Evolutionary conservation across 331 rosid species (phyloP).

Genomic region (Prunus yedoensis): DNA sequence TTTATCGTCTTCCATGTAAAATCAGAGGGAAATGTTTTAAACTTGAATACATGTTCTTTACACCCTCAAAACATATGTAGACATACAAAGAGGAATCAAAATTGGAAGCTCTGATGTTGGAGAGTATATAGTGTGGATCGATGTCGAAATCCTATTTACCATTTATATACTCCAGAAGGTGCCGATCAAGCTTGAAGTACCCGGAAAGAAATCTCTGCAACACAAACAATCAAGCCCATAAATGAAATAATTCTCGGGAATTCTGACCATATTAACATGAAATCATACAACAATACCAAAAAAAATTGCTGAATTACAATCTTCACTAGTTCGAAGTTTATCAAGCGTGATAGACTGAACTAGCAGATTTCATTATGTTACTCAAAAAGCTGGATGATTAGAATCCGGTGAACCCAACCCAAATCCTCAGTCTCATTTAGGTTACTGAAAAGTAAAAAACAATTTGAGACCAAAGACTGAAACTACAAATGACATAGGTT

Average conservation of each 20-base stretch:
- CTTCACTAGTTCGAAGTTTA: neutral
- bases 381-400: neutral
- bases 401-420: neutral
- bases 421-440: neutral
- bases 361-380: no score
- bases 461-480: neutral
- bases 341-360: neutral
- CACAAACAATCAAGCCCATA: slow-evolving; percentile 7
- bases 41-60: neutral
- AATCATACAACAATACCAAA: neutral
- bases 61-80: neutral
- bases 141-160: slow-evolving; percentile 50
- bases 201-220: slow-evolving; percentile 73
- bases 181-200: slow-evolving; percentile 82
- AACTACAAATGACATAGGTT: neutral
- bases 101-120: slow-evolving; percentile 2
- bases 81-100: slow-evolving; percentile 7
- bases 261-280: neutral
- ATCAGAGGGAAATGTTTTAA: neutral
- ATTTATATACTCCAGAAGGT: slow-evolving; percentile 73
- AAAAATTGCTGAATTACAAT: neutral
- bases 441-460: neutral
- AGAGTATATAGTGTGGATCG: neutral
- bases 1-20: neutral
- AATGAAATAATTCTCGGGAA: neutral